Evolutionary conservation across 306 rosid genomes (phyloP).

Genomic region (Cicer cuneatum): DNA sequence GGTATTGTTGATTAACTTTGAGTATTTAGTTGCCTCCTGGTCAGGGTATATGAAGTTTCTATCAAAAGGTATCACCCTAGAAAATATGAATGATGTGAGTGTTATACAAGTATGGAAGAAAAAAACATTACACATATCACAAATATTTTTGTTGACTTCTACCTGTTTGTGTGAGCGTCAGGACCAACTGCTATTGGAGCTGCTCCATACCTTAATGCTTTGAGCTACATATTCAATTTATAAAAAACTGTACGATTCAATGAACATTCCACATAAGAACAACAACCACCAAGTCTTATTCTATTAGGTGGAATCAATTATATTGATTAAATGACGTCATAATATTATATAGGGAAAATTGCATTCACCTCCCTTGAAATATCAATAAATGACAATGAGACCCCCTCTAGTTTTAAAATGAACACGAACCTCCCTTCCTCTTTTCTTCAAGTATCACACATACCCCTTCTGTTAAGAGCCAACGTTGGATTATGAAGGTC

Average conservation of each 20-base stretch:
- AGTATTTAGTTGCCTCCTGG: slow-evolving; percentile 55
- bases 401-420: no score
- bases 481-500: no score
- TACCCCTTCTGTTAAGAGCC: no score
- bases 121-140: background rate
- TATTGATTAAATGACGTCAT: background rate
- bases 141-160: slow-evolving; percentile 43
- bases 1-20: slow-evolving; percentile 65
- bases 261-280: background rate
- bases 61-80: slow-evolving; percentile 31
- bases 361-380: no score
- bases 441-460: no score
- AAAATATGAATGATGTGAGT: slow-evolving; percentile 23
- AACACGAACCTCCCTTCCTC: no score
- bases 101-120: slow-evolving; percentile 3
- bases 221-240: slow-evolving; percentile 58
- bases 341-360: background rate
- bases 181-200: slow-evolving; percentile 62
- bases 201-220: slow-evolving; percentile 86
- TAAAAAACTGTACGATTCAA: background rate
- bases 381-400: no score
- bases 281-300: background rate
- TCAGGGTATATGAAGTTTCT: slow-evolving; percentile 61
- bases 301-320: background rate
- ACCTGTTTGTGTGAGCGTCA: slow-evolving; percentile 56